Percentiles rank a stretch among this genome's conserved stretches.
These are phyloP conservation scores for Gnomoniopsis sp. DNA, from an alignment of 2,329 filamentous ascomycete species.

Conservation along the genomic window DNA sequence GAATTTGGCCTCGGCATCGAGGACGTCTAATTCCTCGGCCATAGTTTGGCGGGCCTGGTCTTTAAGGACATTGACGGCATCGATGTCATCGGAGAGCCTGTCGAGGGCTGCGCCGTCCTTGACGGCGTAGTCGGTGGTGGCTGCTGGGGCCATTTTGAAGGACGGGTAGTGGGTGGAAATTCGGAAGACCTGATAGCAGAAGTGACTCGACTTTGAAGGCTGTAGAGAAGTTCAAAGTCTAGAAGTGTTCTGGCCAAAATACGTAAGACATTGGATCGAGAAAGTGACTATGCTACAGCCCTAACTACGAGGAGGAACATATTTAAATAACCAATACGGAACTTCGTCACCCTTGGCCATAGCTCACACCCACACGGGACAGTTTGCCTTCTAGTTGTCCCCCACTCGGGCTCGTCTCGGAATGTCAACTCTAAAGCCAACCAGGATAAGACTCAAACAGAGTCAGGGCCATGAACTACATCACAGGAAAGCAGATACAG, in stretches of 20 bases:
- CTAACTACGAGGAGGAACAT: neutral
- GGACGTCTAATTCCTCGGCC: conserved; percentile 11
- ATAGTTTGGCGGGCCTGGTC: conserved; percentile 12
- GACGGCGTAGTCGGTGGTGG: conserved; percentile 22
- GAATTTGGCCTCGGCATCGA: conserved; percentile 24
- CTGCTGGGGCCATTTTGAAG: conserved; percentile 28
- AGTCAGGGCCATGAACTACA: neutral
- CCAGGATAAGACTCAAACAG: neutral
- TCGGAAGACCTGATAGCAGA: neutral
- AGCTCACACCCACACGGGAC: conserved; percentile 4
- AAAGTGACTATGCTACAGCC: neutral
- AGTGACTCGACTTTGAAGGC: neutral
- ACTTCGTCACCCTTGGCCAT: conserved; percentile 4
- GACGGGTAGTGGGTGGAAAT: neutral
- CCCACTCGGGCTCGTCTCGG: neutral
- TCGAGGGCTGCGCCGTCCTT: conserved; percentile 28
- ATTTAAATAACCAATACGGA: conserved; percentile 6
- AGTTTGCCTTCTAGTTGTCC: neutral
- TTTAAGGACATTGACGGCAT: conserved; percentile 30
- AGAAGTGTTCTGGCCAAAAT: neutral
- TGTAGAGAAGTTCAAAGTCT: neutral
- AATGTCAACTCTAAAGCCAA: neutral
- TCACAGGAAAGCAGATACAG: too few species aligned
- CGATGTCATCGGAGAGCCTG: conserved; percentile 32
- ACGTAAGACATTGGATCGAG: neutral